A percentile compares a stretch with the other conserved stretches of the same genome.
Conservation (phyloP, 371 early-diverging fungal species). For the Lichtheimia ornata region DNA sequence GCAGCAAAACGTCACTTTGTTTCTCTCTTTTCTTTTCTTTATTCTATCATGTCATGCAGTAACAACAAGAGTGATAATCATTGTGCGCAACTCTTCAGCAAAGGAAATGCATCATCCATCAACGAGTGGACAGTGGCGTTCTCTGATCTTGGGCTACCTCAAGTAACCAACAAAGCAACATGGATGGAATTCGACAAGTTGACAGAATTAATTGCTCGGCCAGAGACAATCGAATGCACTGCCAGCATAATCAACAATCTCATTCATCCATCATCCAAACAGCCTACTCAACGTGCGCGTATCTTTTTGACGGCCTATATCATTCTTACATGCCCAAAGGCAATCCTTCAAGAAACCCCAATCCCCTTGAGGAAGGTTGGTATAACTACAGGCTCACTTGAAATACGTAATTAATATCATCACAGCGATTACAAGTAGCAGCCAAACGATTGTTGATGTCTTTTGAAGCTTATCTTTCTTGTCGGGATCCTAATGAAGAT, state of each 20-base stretch:
- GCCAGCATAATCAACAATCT: slow-evolving; percentile 20
- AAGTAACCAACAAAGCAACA: not conserved
- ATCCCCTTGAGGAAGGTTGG: slow-evolving; percentile 56
- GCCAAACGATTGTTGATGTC: slow-evolving; percentile 48
- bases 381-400: no score
- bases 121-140: not conserved
- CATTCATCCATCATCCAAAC: slow-evolving; percentile 21
- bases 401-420: no score
- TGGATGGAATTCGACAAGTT: slow-evolving; percentile 8
- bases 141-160: not conserved
- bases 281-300: slow-evolving; percentile 49
- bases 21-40: no score
- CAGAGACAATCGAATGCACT: not conserved
- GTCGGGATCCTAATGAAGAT: slow-evolving; percentile 31
- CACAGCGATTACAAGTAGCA: slow-evolving; percentile 33
- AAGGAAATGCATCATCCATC: not conserved
- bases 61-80: no score
- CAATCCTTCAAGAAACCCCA: slow-evolving; percentile 50
- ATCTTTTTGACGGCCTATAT: slow-evolving; percentile 69
- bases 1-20: no score
- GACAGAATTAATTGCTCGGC: slow-evolving; percentile 2
- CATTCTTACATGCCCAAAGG: slow-evolving; percentile 61
- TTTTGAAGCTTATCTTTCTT: slow-evolving; percentile 48
- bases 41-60: no score
- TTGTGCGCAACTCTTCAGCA: no score